Percentiles rank a stretch among this genome's conserved stretches.
These are phyloP conservation scores for Colletotrichum horii DNA, from an alignment of 2,329 filamentous ascomycete species.

Conservation along the genomic window DNA sequence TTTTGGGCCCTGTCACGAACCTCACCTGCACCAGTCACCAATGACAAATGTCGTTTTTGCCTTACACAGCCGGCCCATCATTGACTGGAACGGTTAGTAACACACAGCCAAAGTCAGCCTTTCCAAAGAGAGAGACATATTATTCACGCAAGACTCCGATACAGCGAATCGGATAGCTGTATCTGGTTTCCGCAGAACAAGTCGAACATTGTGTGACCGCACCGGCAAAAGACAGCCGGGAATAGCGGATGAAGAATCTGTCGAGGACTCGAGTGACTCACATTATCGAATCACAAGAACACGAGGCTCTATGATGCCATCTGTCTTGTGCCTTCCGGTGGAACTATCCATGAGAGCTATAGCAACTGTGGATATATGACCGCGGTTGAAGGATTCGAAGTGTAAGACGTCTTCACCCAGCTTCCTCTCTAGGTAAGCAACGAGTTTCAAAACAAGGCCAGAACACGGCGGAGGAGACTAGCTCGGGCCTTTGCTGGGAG, in stretches of 20 bases:
- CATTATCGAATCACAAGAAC: neutral
- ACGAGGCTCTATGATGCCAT: neutral
- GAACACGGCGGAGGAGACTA: neutral
- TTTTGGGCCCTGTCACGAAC: neutral
- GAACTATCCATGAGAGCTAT: neutral
- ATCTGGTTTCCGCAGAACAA: neutral
- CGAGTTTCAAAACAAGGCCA: fast-evolving
- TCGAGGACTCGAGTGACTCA: neutral
- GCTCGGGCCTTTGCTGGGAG: fast-evolving
- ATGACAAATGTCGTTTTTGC: neutral
- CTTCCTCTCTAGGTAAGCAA: neutral
- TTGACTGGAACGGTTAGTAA: neutral
- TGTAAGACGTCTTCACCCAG: neutral
- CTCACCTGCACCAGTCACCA: neutral
- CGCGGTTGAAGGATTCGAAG: neutral
- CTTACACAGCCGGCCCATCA: neutral
- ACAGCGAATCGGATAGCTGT: neutral
- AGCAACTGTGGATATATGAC: neutral
- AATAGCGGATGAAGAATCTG: neutral
- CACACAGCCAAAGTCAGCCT: neutral
- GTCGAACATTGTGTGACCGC: neutral
- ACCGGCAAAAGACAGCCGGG: neutral
- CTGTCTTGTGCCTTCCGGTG: neutral
- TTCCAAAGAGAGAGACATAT: neutral
- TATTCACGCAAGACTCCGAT: neutral